Percentiles rank a stretch among this genome's conserved stretches.
phyloP scores from a whole-genome alignment of 139 green algal genomes.

The Haematococcus lacustris region DNA sequence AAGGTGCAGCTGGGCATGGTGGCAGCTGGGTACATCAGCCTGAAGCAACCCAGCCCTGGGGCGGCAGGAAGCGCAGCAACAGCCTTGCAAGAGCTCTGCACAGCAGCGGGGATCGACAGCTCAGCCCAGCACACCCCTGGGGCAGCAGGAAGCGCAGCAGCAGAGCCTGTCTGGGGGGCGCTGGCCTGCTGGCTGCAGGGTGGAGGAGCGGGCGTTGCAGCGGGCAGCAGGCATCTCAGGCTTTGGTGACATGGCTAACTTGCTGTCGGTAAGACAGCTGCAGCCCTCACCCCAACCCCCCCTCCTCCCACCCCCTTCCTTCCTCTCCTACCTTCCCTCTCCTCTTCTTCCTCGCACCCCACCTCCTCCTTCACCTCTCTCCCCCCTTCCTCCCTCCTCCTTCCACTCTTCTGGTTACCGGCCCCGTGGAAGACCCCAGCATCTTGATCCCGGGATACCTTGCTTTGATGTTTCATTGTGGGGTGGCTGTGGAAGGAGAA shows the following conservation, averaged over 20 bases:
- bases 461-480: too few species aligned
- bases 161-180: not conserved
- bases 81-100: not conserved
- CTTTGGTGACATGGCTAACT: slow-evolving; percentile 47
- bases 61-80: not conserved
- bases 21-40: not conserved
- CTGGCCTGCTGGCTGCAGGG: slow-evolving; percentile 4
- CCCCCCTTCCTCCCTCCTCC: too few species aligned
- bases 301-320: too few species aligned
- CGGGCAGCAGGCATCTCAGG: slow-evolving; percentile 31
- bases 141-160: not conserved
- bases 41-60: not conserved
- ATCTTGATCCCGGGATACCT: too few species aligned
- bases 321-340: too few species aligned
- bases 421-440: too few species aligned
- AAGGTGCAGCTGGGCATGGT: too few species aligned
- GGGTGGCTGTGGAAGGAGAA: too few species aligned
- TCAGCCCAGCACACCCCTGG: not conserved
- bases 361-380: too few species aligned
- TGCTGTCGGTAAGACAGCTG: slow-evolving; percentile 22
- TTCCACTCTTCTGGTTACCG: too few species aligned
- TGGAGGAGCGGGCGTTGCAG: slow-evolving; percentile 37
- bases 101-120: not conserved
- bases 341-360: too few species aligned
- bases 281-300: too few species aligned